Evolutionary conservation across 768 basidiomycete species (phyloP).

Genomic region (Sarcodon aspratus): DNA sequence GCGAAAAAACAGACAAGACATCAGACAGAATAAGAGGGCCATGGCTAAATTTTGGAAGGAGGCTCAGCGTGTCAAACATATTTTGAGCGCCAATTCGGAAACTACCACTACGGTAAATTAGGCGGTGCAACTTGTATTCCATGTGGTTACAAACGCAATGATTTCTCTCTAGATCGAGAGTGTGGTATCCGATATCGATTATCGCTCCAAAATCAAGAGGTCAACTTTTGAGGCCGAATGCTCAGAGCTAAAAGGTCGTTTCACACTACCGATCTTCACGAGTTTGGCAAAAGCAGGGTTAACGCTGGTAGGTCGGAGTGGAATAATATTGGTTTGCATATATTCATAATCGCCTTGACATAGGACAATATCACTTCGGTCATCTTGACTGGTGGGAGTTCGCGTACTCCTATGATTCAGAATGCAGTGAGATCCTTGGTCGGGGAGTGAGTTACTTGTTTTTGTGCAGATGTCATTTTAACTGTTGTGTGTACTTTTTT

Average conservation of each 20-base stretch:
- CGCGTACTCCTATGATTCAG: constrained; percentile 89
- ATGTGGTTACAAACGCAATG: neutral
- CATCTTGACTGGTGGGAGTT: constrained; percentile 86
- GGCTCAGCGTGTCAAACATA: constrained; percentile 79
- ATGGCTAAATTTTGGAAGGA: constrained; percentile 96
- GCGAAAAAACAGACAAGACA: constrained; percentile 52
- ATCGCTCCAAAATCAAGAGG: constrained; percentile 67
- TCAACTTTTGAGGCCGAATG: constrained; percentile 70
- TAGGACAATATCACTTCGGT: constrained; percentile 77
- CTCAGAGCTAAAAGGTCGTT: constrained; percentile 49
- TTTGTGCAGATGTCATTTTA: neutral
- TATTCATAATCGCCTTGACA: constrained; percentile 1
- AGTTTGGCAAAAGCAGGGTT: constrained; percentile 60
- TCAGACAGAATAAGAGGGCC: constrained; percentile 65
- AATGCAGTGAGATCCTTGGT: constrained; percentile 65
- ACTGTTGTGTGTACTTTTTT: neutral
- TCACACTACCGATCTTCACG: constrained; percentile 62
- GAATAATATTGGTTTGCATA: neutral
- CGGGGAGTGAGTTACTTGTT: constrained; percentile 47
- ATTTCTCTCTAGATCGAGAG: constrained; percentile 61
- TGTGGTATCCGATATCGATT: constrained; percentile 84
- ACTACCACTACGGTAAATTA: constrained; percentile 54
- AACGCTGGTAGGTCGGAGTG: constrained; percentile 37
- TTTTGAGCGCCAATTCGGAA: constrained; percentile 88
- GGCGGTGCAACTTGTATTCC: neutral